These are phyloP conservation scores for Trebouxia gelatinosa DNA, from an alignment of 163 green algal genomes.

Conservation along the genomic window DNA sequence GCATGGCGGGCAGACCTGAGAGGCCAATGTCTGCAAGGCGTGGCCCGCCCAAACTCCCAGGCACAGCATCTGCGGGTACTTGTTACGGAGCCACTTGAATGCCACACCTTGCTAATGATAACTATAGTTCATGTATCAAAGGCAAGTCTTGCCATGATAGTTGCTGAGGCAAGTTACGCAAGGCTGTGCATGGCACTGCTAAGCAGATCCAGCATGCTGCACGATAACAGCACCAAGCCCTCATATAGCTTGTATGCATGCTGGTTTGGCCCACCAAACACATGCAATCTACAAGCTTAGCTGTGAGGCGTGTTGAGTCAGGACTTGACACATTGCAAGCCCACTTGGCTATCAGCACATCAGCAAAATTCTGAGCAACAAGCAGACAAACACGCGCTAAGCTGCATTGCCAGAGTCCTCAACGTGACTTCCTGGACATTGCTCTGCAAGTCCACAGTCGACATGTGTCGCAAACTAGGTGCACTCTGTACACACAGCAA, in stretches of 20 bases:
- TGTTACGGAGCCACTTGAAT: neutral
- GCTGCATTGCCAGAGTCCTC: neutral
- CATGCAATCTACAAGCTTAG: no score
- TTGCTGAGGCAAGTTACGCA: no score
- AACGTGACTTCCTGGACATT: neutral
- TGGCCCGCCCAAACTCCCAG: slow-evolving; percentile 6
- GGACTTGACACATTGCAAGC: no score
- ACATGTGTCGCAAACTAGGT: neutral
- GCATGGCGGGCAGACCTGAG: neutral
- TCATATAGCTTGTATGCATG: no score
- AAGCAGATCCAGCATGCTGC: neutral
- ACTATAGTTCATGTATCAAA: no score
- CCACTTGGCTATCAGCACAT: no score
- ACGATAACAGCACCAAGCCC: no score
- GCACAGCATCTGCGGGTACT: neutral
- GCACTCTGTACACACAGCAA: neutral
- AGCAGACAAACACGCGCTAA: neutral
- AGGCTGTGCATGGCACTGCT: no score
- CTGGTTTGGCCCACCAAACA: no score
- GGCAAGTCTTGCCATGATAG: no score
- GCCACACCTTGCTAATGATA: neutral
- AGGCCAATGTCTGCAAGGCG: slow-evolving; percentile 13
- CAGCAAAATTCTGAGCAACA: neutral
- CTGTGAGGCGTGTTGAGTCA: no score
- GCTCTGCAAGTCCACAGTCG: neutral